phyloP scores from a whole-genome alignment of 2,329 filamentous ascomycete species.

The Sordariomycetes sp. region DNA sequence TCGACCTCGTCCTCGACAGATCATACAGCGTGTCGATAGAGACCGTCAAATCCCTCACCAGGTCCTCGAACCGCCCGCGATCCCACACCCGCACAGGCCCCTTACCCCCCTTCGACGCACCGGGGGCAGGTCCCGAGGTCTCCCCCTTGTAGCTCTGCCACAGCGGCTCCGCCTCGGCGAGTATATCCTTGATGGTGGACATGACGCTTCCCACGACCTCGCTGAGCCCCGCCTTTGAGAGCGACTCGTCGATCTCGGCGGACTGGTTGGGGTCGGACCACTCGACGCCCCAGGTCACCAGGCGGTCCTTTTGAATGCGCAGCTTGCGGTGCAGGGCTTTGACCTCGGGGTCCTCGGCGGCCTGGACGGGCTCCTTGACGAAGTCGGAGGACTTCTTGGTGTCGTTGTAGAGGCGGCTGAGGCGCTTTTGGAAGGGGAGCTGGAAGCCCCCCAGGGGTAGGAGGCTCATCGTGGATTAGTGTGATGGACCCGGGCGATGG shows the following conservation, averaged over 20 bases:
- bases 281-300: slow-evolving; percentile 68
- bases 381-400: slow-evolving; percentile 69
- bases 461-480: slow-evolving; percentile 27
- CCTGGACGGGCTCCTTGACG: slow-evolving; percentile 50
- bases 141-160: slow-evolving; percentile 44
- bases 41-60: slow-evolving; percentile 60
- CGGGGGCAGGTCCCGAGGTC: slow-evolving; percentile 15
- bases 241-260: slow-evolving; percentile 56
- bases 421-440: slow-evolving; percentile 45
- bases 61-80: slow-evolving; percentile 60
- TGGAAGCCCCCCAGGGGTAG: slow-evolving; percentile 37
- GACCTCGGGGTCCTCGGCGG: slow-evolving; percentile 54
- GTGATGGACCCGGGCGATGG: neutral
- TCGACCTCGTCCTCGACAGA: slow-evolving; percentile 52
- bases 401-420: slow-evolving; percentile 67
- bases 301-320: slow-evolving; percentile 65
- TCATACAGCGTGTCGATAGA: slow-evolving; percentile 74
- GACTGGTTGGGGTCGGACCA: slow-evolving; percentile 63
- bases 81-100: slow-evolving; percentile 48
- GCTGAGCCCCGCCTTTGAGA: slow-evolving; percentile 61
- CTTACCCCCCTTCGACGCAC: slow-evolving; percentile 37
- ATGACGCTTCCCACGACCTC: slow-evolving; percentile 70
- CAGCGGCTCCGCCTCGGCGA: slow-evolving; percentile 62
- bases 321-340: slow-evolving; percentile 62
- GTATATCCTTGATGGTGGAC: slow-evolving; percentile 66